Percentiles rank a stretch among this genome's conserved stretches.
Evolutionary conservation across 345 rosid genomes (phyloP).

Genomic region (Aurinia saxatilis): DNA sequence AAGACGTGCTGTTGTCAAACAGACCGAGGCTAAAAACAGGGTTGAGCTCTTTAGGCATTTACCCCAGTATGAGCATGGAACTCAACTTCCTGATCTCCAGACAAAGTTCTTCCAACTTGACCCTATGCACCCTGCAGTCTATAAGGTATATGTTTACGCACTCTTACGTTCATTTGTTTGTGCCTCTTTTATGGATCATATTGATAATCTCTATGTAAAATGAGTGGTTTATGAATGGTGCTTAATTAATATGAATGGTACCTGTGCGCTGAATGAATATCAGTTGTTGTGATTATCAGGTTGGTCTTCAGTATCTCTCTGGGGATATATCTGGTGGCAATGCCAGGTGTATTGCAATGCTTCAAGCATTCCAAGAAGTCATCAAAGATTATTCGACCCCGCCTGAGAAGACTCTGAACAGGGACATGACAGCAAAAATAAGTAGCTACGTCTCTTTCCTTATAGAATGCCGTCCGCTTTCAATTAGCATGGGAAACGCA

Average conservation of each 20-base stretch:
- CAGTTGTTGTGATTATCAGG: constrained; percentile 39
- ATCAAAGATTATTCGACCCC: constrained; percentile 78
- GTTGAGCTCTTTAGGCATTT: constrained; percentile 96
- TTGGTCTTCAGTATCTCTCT: constrained; percentile 77
- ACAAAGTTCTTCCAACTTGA: constrained; percentile 78
- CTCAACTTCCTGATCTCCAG: constrained; percentile 83
- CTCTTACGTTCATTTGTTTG: background rate
- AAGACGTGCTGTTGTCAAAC: constrained; percentile 80
- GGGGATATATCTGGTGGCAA: constrained; percentile 89
- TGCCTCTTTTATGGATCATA: background rate
- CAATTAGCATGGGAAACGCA: constrained; percentile 93
- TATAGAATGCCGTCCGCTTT: constrained; percentile 84
- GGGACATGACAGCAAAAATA: constrained; percentile 79
- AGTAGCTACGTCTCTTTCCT: constrained; percentile 84
- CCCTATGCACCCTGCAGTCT: constrained; percentile 89
- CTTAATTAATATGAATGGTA: background rate
- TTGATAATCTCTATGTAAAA: background rate
- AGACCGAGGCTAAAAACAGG: constrained; percentile 78
- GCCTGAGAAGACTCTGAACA: constrained; percentile 58
- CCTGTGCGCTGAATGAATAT: constrained; percentile 4
- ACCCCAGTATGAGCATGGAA: constrained; percentile 94
- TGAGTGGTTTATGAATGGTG: no score
- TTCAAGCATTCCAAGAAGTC: constrained; percentile 82
- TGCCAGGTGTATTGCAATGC: constrained; percentile 99
- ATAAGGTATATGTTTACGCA: constrained; percentile 52